Evolutionary conservation across 1,139 yeast genomes (phyloP).

Genomic region (Hanseniaspora uvarum): DNA sequence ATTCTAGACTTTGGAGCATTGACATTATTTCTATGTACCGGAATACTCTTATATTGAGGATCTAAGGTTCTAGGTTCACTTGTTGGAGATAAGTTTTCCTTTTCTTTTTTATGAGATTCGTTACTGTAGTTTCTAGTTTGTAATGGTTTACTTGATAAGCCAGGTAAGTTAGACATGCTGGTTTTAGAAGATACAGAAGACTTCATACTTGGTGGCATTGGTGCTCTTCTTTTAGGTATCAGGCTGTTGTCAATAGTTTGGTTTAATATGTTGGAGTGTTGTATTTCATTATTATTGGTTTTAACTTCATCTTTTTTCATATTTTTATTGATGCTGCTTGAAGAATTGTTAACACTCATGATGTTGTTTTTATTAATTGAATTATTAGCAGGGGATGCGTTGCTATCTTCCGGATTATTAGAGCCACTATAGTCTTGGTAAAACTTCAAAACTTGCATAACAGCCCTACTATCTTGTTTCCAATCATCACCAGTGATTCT

Average conservation of each 20-base stretch:
- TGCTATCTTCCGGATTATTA: constrained; percentile 29
- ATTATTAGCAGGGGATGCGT: constrained; percentile 13
- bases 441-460: constrained; percentile 84
- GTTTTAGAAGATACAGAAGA: constrained; percentile 27
- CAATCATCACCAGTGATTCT: constrained; percentile 74
- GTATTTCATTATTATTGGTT: neutral
- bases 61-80: constrained; percentile 10
- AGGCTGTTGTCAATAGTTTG: constrained; percentile 24
- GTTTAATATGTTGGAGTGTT: constrained; percentile 15
- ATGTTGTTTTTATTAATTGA: neutral
- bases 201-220: constrained; percentile 35
- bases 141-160: constrained; percentile 16
- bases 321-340: neutral
- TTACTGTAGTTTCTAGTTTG: constrained; percentile 3
- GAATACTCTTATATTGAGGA: constrained; percentile 1
- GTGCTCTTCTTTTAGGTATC: constrained; percentile 41
- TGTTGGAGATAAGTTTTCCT: neutral
- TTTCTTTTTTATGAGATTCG: neutral
- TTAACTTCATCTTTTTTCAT: neutral
- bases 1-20: constrained; percentile 15
- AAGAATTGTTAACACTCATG: neutral
- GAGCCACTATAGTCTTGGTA: constrained; percentile 42
- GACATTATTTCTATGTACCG: neutral
- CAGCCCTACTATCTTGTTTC: constrained; percentile 76
- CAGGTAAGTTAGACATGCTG: constrained; percentile 19